Conservation (phyloP, 331 rosid species). For the Malus hybrid region DNA sequence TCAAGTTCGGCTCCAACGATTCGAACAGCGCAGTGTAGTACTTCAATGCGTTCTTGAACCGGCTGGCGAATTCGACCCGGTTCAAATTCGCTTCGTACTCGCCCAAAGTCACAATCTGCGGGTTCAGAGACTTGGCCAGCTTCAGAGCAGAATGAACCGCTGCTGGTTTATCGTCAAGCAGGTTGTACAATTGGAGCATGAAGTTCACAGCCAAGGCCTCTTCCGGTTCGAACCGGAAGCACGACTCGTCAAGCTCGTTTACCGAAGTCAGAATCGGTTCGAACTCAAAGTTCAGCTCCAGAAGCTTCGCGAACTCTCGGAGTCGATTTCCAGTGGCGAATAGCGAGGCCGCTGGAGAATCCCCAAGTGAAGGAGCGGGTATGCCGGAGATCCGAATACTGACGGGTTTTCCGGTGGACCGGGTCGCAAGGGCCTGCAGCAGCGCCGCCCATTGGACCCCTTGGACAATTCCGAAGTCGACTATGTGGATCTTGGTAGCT, state of each 20-base stretch:
- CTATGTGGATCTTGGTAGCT: constrained; percentile 61
- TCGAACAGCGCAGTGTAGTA: constrained; percentile 75
- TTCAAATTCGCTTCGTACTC: constrained; percentile 78
- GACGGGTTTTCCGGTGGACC: constrained; percentile 68
- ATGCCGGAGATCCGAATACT: constrained; percentile 75
- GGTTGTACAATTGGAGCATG: constrained; percentile 84
- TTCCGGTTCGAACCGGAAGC: constrained; percentile 49
- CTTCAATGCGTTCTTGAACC: constrained; percentile 62
- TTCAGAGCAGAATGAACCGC: constrained; percentile 51
- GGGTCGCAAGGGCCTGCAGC: constrained; percentile 83
- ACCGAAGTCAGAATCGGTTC: constrained; percentile 69
- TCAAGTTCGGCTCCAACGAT: constrained; percentile 68
- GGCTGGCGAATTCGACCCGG: constrained; percentile 39
- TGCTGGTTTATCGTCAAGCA: constrained; percentile 53
- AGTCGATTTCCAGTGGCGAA: constrained; percentile 77
- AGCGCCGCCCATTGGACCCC: constrained; percentile 98
- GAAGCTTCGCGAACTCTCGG: constrained; percentile 66
- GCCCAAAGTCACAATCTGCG: constrained; percentile 70
- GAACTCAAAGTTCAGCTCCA: constrained; percentile 66
- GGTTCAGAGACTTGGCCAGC: constrained; percentile 69
- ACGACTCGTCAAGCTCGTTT: constrained; percentile 40
- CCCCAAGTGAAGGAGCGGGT: constrained; percentile 70
- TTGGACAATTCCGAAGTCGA: constrained; percentile 89
- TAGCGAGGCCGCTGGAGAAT: constrained; percentile 43
- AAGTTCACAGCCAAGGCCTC: constrained; percentile 80